Evolutionary conservation across 2,329 filamentous ascomycete species (phyloP), one percentile per base, ranked within the genome.

Genomic region (Colletotrichum nymphaeae): DNA sequence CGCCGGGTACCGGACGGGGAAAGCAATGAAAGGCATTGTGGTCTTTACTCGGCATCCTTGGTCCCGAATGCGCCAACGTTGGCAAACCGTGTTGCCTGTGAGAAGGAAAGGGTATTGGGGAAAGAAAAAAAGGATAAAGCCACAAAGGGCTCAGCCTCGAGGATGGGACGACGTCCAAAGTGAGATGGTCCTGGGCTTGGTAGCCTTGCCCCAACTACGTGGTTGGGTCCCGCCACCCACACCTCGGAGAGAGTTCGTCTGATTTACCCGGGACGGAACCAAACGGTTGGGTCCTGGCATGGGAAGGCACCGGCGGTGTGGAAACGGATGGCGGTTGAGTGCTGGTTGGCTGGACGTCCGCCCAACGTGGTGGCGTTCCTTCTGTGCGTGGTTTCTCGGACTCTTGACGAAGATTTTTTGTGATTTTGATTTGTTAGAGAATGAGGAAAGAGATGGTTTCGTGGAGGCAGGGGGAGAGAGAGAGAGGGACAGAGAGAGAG

Each of bases 11-110:
- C 26, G 16, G 60, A 30, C 55, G 30, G 30, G 46, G 55, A 73
- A 49, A 42, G 60, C 60, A 73, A 73, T 66, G 56, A 60, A 49
- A 70, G 66, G 32, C 66, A 73, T 73, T 70, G 66, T 58, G 67
- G 60, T 60, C 55, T 69, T 65, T 24, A 56, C 53, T 28, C 16
- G 53, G 59, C 55, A 64, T 62, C 26, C 37, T 42, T 56, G 46
- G 22, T 62, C 26, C 32, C 37, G 32, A 32, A 32, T 35, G 69
- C 24, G 35, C 30, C 53, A 52, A 30, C 30, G 52, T 62, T 7
- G 67, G 32, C 46, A 46, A 46, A 24, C 28, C 28, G 35, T 9
- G 60, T 26, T 63, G 58, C 26, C 46, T n/a, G 60, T 26, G 30
- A 32, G 30, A 53, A 46, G 46, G 9, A 28, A 19, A 19, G 22